Base-by-base conservation (phyloP, 2,329 filamentous ascomycete genomes). In the Periglandula ipomoeae region DNA sequence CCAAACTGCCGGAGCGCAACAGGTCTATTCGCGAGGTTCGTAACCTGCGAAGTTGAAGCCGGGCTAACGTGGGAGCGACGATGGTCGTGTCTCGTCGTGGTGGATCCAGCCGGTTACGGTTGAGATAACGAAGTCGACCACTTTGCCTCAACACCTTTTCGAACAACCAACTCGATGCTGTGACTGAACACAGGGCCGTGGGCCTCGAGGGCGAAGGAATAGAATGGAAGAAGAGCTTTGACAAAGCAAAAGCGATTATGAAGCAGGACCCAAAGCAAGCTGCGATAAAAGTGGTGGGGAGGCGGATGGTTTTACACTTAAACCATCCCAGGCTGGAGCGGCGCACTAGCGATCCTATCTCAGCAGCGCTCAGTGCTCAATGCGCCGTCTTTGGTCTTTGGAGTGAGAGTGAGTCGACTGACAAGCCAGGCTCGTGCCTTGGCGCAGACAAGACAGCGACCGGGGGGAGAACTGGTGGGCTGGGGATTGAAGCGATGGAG, bases 231-330 rank as follows among this genome's bases (percentile, higher is more conserved):
- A 40, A 17, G 30, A 20, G 24, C 17, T 46, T 45, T 41, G 24
- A 13, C 41, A 26, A 26, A 19, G 27, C n/a, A 49, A 38, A 46
- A 46, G 40, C 37, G 44, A 43, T 8, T 43, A 26, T 7, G 39
- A 50, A 37, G 47, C 39, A 38, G 35, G 20, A 30, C 45, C 8
- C 35, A 24, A 24, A 5, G 32, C 7, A 7, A 44, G 26, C 23
- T 13, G 27, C 5, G 24, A 20, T 35, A 11, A 26, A 49, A 44
- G 50, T 35, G 40, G 40, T 44, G 50, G 47, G 50, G 44, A 52
- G 47, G 44, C 13, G 44, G 47, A 35, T 47, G 40, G 50, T 52
- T 52, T 52, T 52, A 30, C 40, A 47, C 42, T 51, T 44, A 9
- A 39, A 48, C 39, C 27, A 15, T 6, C 10, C 27, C 35, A 37